Evolutionary conservation across 441 rosid species (phyloP).

Genomic region (Pelargonium fulgidum): DNA sequence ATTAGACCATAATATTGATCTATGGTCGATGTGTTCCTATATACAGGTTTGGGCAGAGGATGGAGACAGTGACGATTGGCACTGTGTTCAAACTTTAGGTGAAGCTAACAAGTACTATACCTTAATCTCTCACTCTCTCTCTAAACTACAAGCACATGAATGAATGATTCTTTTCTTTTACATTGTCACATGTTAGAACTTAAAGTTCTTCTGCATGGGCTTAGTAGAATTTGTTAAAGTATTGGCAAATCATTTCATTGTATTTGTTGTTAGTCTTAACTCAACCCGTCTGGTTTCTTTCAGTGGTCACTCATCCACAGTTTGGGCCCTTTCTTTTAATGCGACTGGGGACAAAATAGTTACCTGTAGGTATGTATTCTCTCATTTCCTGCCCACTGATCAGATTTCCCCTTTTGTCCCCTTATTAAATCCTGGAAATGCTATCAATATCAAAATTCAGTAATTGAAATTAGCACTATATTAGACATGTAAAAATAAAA

Average conservation of each 20-base stretch:
- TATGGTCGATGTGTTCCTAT: conserved; percentile 9
- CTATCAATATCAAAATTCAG: neutral
- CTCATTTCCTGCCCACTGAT: neutral
- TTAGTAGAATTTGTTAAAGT: neutral
- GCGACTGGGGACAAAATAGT: conserved; percentile 82
- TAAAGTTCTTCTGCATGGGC: conserved; percentile 10
- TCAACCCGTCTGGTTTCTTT: conserved; percentile 7
- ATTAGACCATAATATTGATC: conserved; percentile 5
- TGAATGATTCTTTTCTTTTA: neutral
- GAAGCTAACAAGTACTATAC: conserved; percentile 60
- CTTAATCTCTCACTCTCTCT: conserved; percentile 8
- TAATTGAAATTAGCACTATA: neutral
- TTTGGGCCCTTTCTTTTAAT: conserved; percentile 81
- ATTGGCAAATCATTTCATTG: neutral
- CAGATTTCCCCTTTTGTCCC: too few species aligned
- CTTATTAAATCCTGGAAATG: too few species aligned
- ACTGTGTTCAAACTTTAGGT: conserved; percentile 66
- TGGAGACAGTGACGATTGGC: conserved; percentile 67
- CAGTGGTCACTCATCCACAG: conserved; percentile 86
- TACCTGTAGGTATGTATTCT: conserved; percentile 60
- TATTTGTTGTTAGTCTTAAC: conserved; percentile 3
- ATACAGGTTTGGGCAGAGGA: conserved; percentile 64
- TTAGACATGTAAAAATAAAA: neutral
- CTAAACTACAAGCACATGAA: conserved; percentile 4
- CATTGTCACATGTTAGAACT: conserved; percentile 14